phyloP scores from a whole-genome alignment of 805 yeast genomes.

The Yarrowia divulgata region DNA sequence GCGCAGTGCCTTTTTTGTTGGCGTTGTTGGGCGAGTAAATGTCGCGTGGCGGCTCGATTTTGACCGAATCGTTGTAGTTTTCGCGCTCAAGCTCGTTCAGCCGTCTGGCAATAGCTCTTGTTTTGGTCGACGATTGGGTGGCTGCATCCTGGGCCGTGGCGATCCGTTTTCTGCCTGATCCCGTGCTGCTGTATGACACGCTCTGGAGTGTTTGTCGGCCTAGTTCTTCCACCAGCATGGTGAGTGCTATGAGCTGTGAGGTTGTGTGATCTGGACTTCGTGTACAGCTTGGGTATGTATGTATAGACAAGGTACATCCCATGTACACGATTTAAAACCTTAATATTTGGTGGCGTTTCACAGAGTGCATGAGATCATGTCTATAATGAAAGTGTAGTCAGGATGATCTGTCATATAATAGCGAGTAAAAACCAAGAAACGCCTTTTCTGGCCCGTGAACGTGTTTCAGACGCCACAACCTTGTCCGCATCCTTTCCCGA shows the following conservation, averaged over 20 bases:
- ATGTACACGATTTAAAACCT: background rate
- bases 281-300: no score
- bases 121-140: conserved; percentile 39
- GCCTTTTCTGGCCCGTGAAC: background rate
- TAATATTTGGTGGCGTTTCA: background rate
- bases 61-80: conserved; percentile 50
- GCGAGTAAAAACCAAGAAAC: background rate
- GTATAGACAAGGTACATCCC: no score
- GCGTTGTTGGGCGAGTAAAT: conserved; percentile 37
- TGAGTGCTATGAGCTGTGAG: background rate
- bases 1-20: conserved; percentile 34
- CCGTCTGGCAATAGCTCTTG: conserved; percentile 44
- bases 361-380: background rate
- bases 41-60: conserved; percentile 48
- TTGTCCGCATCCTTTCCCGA: background rate
- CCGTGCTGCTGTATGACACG: conserved; percentile 29
- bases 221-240: conserved; percentile 36
- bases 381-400: background rate
- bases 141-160: conserved; percentile 28
- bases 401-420: no score
- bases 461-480: background rate
- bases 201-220: conserved; percentile 27
- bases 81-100: conserved; percentile 51
- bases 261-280: no score
- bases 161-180: conserved; percentile 28